Conservation (phyloP, 78 protist species). For the Planoprotostelium fungivorum region DNA sequence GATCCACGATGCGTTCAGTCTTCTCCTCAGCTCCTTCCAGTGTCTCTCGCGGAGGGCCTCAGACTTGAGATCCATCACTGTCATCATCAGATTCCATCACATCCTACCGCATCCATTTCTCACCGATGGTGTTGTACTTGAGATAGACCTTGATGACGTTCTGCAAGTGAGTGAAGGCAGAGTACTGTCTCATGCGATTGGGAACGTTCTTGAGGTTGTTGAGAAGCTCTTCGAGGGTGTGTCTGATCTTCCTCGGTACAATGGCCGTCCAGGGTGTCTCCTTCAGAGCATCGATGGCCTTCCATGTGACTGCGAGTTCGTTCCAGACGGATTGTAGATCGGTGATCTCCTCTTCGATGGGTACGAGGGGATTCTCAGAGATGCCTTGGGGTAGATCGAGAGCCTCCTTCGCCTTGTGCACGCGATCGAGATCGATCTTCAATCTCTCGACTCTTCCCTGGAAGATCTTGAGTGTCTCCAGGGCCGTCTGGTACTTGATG, state of each 20-base stretch:
- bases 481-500: slow-evolving; percentile 42
- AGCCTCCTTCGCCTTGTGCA: slow-evolving; percentile 69
- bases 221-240: slow-evolving; percentile 51
- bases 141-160: slow-evolving; percentile 30
- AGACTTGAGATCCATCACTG: slow-evolving; percentile 70
- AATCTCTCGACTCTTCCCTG: slow-evolving; percentile 36
- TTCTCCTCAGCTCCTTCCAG: slow-evolving; percentile 73
- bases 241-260: slow-evolving; percentile 66
- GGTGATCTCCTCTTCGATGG: slow-evolving; percentile 68
- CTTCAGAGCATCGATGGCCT: slow-evolving; percentile 48
- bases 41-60: slow-evolving; percentile 87
- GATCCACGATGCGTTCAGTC: slow-evolving; percentile 55
- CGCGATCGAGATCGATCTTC: slow-evolving; percentile 41
- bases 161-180: slow-evolving; percentile 70
- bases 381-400: slow-evolving; percentile 49
- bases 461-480: slow-evolving; percentile 38
- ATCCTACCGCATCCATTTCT: background rate
- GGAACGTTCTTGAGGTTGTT: slow-evolving; percentile 68
- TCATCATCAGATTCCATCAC: too few species aligned
- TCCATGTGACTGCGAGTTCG: slow-evolving; percentile 62
- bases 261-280: slow-evolving; percentile 86
- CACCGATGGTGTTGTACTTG: slow-evolving; percentile 56
- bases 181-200: slow-evolving; percentile 69
- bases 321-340: slow-evolving; percentile 77
- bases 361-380: slow-evolving; percentile 30